Base-by-base conservation (phyloP, 2,329 filamentous ascomycete species). In the Aphanocladium album region DNA sequence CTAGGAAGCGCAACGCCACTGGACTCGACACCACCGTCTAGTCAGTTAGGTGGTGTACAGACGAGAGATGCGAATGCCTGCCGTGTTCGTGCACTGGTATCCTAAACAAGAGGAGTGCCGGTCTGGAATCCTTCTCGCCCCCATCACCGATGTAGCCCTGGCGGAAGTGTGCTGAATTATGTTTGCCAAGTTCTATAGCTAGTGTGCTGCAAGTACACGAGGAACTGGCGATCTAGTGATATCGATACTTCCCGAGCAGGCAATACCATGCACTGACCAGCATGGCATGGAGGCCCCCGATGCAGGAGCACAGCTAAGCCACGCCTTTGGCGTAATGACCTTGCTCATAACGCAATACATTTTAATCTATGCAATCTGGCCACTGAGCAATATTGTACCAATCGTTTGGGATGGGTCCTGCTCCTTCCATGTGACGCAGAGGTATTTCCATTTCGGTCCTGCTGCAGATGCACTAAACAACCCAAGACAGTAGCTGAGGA, bases 391-490 rank as follows among this genome's bases (percentile, higher is more conserved):
- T 19, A 45, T 16, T 54, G 39, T 46, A 19, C n/a, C 27, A 49
- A 49, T 33, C 30, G n/a, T 39, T n/a, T 19, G 55, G 30, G 33
- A 41, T 41, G 35, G 33, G 45, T 30, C 25, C 39, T 57, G 8
- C 8, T 41, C 21, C 45, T 41, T 57, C 16, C 55, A 57, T 57
- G 55, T 57, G 55, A 57, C 35, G 55, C 55, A 57, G 35, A 50
- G 55, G 46, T 16, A 50, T 19, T 57, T 57, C 55, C 46, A 23
- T 30, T 50, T 57, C 17, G 33, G 45, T 50, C 35, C 35, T 57
- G 55, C 33, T 57, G 55, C 55, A 57, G 55, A 50, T 23, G 23
- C 46, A 57, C 45, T 50, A 57, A 43, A 37, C 45, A 33, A 33
- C 30, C 41, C 46, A 33, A 57, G 55, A 50, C 46, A 37, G 30